Percentiles rank a stretch among this genome's conserved stretches.
phyloP scores from a whole-genome alignment of 1,284 basidiomycete species.

The Meira nashicola region DNA sequence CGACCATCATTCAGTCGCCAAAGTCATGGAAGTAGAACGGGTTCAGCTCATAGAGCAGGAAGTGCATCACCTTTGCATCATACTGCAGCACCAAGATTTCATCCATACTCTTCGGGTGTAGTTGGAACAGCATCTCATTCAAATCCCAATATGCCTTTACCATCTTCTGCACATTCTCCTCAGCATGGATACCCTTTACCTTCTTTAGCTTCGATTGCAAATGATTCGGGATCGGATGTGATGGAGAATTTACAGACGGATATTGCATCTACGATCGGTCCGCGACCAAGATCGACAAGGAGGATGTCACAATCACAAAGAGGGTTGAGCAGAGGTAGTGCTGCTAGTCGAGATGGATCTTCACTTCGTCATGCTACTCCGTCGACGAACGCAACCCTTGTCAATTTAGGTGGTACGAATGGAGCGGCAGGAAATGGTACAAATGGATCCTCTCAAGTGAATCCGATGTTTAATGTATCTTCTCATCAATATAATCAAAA shows the following conservation, averaged over 20 bases:
- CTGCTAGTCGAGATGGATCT: not conserved
- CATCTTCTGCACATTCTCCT: conserved; percentile 1
- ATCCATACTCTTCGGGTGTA: conserved; percentile 38
- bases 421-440: conserved; percentile 9
- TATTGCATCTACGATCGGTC: not conserved
- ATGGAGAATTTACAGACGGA: not conserved
- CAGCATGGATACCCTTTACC: conserved; percentile 1
- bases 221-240: not conserved
- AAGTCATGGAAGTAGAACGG: conserved; percentile 37
- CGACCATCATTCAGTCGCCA: conserved; percentile 35
- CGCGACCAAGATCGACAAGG: conserved; percentile 1
- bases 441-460: conserved; percentile 12
- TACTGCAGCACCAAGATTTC: conserved; percentile 41
- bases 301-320: conserved; percentile 1
- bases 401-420: conserved; percentile 5
- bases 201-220: conserved; percentile 8
- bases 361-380: not conserved
- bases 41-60: conserved; percentile 38
- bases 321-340: conserved; percentile 14
- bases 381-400: conserved; percentile 1
- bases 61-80: conserved; percentile 46
- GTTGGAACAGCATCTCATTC: conserved; percentile 3
- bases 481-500: not conserved
- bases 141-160: not conserved
- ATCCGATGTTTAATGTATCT: conserved; percentile 36